Base-by-base conservation (phyloP, 202 grass and related monocot genomes). In the Cymbopogon flexuosus region DNA sequence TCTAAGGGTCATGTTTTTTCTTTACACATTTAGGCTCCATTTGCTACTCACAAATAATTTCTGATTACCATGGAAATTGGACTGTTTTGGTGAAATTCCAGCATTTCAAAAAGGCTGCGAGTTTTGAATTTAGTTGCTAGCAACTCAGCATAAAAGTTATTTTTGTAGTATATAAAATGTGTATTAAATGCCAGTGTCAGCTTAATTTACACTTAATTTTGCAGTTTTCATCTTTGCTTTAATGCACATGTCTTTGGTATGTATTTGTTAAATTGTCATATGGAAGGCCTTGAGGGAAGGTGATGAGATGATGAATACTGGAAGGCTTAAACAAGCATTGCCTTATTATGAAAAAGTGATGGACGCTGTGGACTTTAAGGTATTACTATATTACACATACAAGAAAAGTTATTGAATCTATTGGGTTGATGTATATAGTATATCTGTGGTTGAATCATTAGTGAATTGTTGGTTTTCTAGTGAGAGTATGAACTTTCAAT, bases 321-420 rank as follows among this genome's bases (percentile, higher is more conserved):
- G 94, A 92, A 94, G 79, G 52, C 88, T 97, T 52, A 87, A 75
- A 80, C 84, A 93, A 86, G 90, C 92, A 45, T 54, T 94, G 62
- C 90, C 92, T 72, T 97, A 89, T 76, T 97, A 90, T 88, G 92
- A 94, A 90, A 94, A 93, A 77, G 88, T 97, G 72, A 94, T 92
- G 94, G 62, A 91, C 27, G 86, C 86, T 62, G 83, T 92, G 63
- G 77, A 94, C 72, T 94, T 94, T 85, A 89, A 97, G 94, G 92
- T 97, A 94, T 51, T 54, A 54, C 8, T 22, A 9, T 47, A 65
- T 72, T 64, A 22, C 61, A 42, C 21, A 9, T 31, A 51, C 65
- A 5, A 67, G 3, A 74, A 62, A 74, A 66, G 40, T 12, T 33
- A 29, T 18, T 41, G 14, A 58, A 63, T 65, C 24, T 46, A 29